Conservation (phyloP, 805 yeast genomes). For the Candida hungchunana region DNA sequence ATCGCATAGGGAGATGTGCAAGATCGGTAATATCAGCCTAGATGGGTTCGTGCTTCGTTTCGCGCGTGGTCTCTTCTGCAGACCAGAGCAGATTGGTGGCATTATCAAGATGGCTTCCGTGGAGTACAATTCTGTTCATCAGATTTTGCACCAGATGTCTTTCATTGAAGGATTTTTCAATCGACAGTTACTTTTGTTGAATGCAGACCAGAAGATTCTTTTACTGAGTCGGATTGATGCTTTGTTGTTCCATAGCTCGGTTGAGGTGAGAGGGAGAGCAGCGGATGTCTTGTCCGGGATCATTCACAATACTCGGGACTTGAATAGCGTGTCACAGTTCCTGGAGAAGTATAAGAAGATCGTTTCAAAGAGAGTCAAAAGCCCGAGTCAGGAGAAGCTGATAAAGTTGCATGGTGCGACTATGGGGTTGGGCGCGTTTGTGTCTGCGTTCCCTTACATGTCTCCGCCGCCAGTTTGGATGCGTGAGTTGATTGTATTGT, state of each 20-base stretch:
- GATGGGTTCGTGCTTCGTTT: conserved; percentile 40
- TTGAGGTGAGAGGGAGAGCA: conserved; percentile 73
- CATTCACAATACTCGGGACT: conserved; percentile 48
- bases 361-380: conserved; percentile 28
- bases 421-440: conserved; percentile 81
- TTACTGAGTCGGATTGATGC: conserved; percentile 50
- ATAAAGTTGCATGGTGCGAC: conserved; percentile 76
- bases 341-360: conserved; percentile 25
- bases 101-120: conserved; percentile 40
- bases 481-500: conserved; percentile 61
- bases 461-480: conserved; percentile 94
- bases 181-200: conserved; percentile 56
- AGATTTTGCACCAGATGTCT: conserved; percentile 59
- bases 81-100: conserved; percentile 36
- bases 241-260: conserved; percentile 56
- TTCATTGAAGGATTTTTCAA: conserved; percentile 70
- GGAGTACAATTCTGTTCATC: conserved; percentile 48
- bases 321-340: conserved; percentile 40
- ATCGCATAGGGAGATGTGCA: conserved; percentile 75
- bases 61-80: conserved; percentile 41
- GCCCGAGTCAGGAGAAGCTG: conserved; percentile 37
- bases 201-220: conserved; percentile 39
- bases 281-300: conserved; percentile 75
- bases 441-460: conserved; percentile 83
- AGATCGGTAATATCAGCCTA: conserved; percentile 58